These are phyloP conservation scores for Solanum paucissectum DNA, from an alignment of 257 asterid genomes.

Conservation along the genomic window DNA sequence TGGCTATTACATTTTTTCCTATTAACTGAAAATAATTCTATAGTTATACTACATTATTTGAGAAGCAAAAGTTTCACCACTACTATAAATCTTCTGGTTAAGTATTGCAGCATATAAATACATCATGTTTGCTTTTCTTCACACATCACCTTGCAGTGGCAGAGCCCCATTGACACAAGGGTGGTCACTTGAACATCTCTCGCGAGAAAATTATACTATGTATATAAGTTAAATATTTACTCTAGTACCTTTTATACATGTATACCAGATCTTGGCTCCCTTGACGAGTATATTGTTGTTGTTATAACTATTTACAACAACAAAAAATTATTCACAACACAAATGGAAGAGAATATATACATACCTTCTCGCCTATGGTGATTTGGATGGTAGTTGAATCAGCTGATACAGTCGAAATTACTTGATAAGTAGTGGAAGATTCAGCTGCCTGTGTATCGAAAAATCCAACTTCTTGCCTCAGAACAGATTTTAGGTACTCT, in stretches of 20 bases:
- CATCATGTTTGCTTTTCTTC: background rate
- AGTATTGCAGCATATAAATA: background rate
- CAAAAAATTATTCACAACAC: background rate
- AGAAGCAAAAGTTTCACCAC: background rate
- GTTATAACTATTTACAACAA: background rate
- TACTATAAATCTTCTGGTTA: background rate
- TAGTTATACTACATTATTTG: background rate
- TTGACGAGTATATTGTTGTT: background rate
- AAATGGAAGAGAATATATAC: background rate
- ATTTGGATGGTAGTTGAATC: slow-evolving; percentile 60
- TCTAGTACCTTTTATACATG: background rate
- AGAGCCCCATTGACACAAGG: background rate
- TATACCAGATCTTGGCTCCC: background rate
- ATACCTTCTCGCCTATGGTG: slow-evolving; percentile 79
- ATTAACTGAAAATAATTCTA: background rate
- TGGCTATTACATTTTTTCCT: background rate
- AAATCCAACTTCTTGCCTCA: slow-evolving; percentile 75
- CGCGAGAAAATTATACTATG: background rate
- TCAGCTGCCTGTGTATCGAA: slow-evolving; percentile 67
- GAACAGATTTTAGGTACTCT: slow-evolving; percentile 74
- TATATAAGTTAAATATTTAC: background rate
- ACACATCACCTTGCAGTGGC: background rate
- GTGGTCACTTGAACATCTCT: background rate
- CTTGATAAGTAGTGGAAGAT: slow-evolving; percentile 61
- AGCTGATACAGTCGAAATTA: slow-evolving; percentile 54